These are phyloP conservation scores for Boletus rubroflammeus DNA, from an alignment of 768 basidiomycete genomes.

Conservation along the genomic window DNA sequence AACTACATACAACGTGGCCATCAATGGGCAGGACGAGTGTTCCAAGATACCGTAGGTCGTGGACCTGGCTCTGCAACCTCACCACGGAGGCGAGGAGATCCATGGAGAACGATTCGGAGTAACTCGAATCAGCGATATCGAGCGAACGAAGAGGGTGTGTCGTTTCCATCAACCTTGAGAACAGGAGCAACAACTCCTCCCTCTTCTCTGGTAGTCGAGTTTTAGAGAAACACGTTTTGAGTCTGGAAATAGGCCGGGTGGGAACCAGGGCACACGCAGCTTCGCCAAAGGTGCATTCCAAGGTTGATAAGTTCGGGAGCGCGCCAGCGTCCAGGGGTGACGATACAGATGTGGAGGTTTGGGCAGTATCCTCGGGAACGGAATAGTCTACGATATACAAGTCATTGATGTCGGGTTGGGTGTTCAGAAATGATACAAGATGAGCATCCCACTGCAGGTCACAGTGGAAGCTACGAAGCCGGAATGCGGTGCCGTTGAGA, in stretches of 20 bases:
- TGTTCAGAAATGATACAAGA: constrained; percentile 39
- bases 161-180: constrained; percentile 45
- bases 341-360: constrained; percentile 14
- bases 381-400: constrained; percentile 36
- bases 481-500: constrained; percentile 43
- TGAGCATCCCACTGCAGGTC: constrained; percentile 62
- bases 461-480: constrained; percentile 58
- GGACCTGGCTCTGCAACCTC: constrained; percentile 30
- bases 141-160: constrained; percentile 46
- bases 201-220: constrained; percentile 47
- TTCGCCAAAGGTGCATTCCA: constrained; percentile 69
- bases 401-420: constrained; percentile 24
- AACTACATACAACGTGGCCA: constrained; percentile 29
- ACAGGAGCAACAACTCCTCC: constrained; percentile 46
- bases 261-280: constrained; percentile 57
- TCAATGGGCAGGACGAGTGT: constrained; percentile 61
- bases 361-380: constrained; percentile 9
- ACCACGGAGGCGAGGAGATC: constrained; percentile 47
- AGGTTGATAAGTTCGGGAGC: constrained; percentile 47
- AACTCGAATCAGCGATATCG: constrained; percentile 60
- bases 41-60: constrained; percentile 54
- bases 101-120: constrained; percentile 51
- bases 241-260: constrained; percentile 52
- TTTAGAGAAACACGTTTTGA: constrained; percentile 68
- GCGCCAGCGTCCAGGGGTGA: constrained; percentile 26